Evolutionary conservation across 331 rosid genomes (phyloP), one percentile per base, ranked within the genome.

Genomic region (Malus hybrid): DNA sequence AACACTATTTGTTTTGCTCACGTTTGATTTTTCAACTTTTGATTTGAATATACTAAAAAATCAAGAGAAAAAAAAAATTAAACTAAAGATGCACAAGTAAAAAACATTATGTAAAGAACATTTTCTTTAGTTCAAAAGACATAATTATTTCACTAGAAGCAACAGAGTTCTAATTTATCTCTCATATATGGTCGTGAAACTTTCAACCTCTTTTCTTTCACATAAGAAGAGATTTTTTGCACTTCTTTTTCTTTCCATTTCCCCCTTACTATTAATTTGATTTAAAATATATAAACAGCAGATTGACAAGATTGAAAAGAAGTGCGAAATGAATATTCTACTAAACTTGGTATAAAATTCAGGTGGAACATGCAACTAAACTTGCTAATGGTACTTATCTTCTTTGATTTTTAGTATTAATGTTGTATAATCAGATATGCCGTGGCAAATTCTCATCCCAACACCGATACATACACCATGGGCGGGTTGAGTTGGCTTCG

Each of bases 381-480:
- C n/a, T 50, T 50, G 56, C 9, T 50, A 50, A 50, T 2, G 56
- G 56, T 0, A 15, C 56, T 50, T 50, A 50, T 16, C 3, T 18
- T 16, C 56, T 6, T 50, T 15, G 56, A 50, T 28, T 14, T 62
- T 28, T 10, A 15, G 13, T 22, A 52, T 39, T 19, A 18, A 10
- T 55, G 42, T 29, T 33, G 71, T 56, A 76, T 42, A 83, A 79
- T 76, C 32, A 5, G 20, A 6, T 7, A 28, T 59, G 52, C n/a
- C 73, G 79, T 67, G 80, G 82, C 87, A 46, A 77, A 79, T 69
- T 70, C 34, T 73, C 70, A 36, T 80, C 87, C 82, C 61, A 80
- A 71, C 32, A 27, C 6, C 28, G 4, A 16, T 16, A 24, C 8
- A 33, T 14, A 10, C 56, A 72, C 67, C 29, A 57, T 57, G 6